Evolutionary conservation across 345 rosid genomes (phyloP), one percentile per base, ranked within the genome.

Genomic region (Pistacia integerrima): DNA sequence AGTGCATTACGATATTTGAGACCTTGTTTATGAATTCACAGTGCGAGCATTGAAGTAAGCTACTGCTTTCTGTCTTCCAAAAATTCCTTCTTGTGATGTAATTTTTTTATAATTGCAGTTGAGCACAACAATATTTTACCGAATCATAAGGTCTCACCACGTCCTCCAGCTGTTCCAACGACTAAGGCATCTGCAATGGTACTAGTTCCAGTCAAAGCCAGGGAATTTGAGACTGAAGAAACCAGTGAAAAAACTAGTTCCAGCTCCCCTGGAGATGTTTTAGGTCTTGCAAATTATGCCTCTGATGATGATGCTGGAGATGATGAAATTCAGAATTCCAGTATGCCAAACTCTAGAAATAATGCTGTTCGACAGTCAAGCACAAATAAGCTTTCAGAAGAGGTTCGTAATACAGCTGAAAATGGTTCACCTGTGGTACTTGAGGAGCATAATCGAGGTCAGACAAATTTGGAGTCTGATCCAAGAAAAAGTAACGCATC

Each of bases 241-340:
- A 74, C 64, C 78, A 76, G 74, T 74, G 91, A 86, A 82, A 90
- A 84, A 48, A 79, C 89, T 77, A 85, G 88, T 81, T 85, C 93
- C 44, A 83, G 87, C 73, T 78, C 87, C 48, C 85, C 90, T 66
- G 95, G 90, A 70, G 90, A 91, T 91, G 74, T 97, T 35, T 82
- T 94, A 79, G 99, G 99, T 82, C 99, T 97, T 74, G 97, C 82
- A 77, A 93, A 83, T 83, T 97, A 97, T 89, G 90, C 92, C 76
- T 89, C 99, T 67, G 99, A 97, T 68, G 96, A 96, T 63, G 92
- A 90, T 13, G 88, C 67, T 60, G 83, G 61, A 22, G 63, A 61
- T 84, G 85, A 72, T 77, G 90, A 87, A 86, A 78, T 73, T 65
- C 84, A 82, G 74, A 88, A 81, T 81, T 81, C 87, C 74, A 74